These are phyloP conservation scores for Mrakia blollopis DNA, from an alignment of 768 basidiomycete genomes.

Conservation along the genomic window DNA sequence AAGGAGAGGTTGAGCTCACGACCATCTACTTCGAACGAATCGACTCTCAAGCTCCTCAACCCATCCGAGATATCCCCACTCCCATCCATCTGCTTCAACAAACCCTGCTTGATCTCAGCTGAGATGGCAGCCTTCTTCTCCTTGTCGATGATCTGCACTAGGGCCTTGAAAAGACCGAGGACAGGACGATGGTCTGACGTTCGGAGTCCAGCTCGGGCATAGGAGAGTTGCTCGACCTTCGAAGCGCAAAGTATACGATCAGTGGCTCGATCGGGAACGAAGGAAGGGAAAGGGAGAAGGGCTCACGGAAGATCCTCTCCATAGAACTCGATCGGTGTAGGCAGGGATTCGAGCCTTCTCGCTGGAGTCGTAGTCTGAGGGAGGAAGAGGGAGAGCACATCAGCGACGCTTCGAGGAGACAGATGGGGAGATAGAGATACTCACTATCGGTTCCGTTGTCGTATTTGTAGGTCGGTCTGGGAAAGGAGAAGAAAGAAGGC, in stretches of 20 bases:
- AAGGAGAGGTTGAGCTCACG: not conserved
- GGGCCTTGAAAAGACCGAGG: slow-evolving; percentile 72
- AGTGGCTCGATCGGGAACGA: not conserved
- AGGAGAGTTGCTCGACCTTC: slow-evolving; percentile 63
- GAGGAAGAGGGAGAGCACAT: not conserved
- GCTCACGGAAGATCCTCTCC: slow-evolving; percentile 56
- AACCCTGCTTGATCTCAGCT: slow-evolving; percentile 33
- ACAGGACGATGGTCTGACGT: slow-evolving; percentile 98
- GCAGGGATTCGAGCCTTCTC: slow-evolving; percentile 96
- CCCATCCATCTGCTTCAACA: slow-evolving; percentile 17
- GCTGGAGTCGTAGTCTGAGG: slow-evolving; percentile 69
- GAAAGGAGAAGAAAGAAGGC: not conserved
- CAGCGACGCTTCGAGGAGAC: not conserved
- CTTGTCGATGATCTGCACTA: slow-evolving; percentile 72
- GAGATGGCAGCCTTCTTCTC: slow-evolving; percentile 62
- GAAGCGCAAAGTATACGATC: not conserved
- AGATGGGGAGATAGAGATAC: not conserved
- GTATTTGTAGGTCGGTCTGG: slow-evolving; percentile 88
- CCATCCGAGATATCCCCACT: slow-evolving; percentile 14
- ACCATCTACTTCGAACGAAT: not conserved
- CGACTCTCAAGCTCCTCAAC: not conserved
- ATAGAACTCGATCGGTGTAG: slow-evolving; percentile 78
- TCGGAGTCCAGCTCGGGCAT: slow-evolving; percentile 75
- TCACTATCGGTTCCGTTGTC: slow-evolving; percentile 55
- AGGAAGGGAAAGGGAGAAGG: not conserved